Evolutionary conservation across 2,329 filamentous ascomycete species (phyloP).

Genomic region (Aspergillus alliaceus): DNA sequence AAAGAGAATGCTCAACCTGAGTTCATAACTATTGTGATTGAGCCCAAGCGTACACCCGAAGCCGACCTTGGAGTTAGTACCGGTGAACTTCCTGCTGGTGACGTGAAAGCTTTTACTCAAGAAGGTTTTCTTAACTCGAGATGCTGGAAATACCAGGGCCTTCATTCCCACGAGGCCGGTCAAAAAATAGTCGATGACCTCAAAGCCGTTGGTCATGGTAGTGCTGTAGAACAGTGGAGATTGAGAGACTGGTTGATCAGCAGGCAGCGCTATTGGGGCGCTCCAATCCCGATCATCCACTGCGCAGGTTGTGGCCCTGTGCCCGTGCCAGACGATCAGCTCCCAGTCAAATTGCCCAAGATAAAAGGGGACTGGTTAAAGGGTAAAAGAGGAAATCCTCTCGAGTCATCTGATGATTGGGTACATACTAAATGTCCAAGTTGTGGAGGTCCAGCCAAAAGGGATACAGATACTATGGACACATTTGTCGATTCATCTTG

Average conservation of each 20-base stretch:
- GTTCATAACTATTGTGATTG: constrained; percentile 64
- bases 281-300: constrained; percentile 86
- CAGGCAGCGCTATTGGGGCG: constrained; percentile 89
- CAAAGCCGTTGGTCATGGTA: constrained; percentile 56
- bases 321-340: constrained; percentile 71
- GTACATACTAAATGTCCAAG: constrained; percentile 71
- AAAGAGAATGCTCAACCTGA: constrained; percentile 63
- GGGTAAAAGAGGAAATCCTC: constrained; percentile 72
- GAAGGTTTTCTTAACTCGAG: constrained; percentile 68
- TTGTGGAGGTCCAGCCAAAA: constrained; percentile 68
- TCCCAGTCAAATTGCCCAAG: constrained; percentile 74
- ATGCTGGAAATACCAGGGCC: constrained; percentile 65
- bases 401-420: constrained; percentile 72
- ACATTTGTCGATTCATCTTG: constrained; percentile 95
- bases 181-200: constrained; percentile 58
- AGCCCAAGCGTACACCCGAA: constrained; percentile 37
- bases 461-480: constrained; percentile 94
- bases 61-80: constrained; percentile 8
- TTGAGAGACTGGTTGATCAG: constrained; percentile 88
- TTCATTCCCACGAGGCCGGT: constrained; percentile 63
- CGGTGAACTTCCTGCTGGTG: constrained; percentile 34
- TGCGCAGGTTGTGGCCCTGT: constrained; percentile 75
- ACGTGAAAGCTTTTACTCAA: constrained; percentile 58
- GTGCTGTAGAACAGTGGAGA: constrained; percentile 71
- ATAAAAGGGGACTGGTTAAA: constrained; percentile 68